A percentile compares a stretch with the other conserved stretches of the same genome.
These are phyloP conservation scores for Juncus effusus DNA, from an alignment of 176 grass and related monocot species.

Conservation along the genomic window DNA sequence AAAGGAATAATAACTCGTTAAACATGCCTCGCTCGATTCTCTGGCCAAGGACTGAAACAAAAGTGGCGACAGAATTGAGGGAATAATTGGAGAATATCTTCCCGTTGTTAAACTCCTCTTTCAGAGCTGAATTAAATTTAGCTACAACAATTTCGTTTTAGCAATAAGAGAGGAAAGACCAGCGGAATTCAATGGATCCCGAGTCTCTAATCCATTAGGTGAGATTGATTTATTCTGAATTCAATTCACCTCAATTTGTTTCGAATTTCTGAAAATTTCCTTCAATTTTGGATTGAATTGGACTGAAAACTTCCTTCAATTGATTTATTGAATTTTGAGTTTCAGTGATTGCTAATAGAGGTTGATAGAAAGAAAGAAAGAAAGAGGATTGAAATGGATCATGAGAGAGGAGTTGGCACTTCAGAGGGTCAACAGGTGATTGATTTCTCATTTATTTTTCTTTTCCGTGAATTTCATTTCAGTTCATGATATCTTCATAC, in stretches of 20 bases:
- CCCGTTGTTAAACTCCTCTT: too few relatives aligned
- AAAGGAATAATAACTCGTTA: too few relatives aligned
- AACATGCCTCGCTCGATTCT: too few relatives aligned
- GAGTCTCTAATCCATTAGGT: not conserved
- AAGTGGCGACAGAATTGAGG: too few relatives aligned
- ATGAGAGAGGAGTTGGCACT: slow-evolving; percentile 12
- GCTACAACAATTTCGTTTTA: not conserved
- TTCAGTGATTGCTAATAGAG: not conserved
- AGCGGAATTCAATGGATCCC: not conserved
- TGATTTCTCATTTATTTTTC: not conserved
- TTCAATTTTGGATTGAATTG: not conserved
- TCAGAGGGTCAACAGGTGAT: slow-evolving; percentile 12
- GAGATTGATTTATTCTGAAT: not conserved
- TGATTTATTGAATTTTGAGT: not conserved
- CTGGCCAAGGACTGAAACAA: too few relatives aligned
- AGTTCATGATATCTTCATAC: too few relatives aligned
- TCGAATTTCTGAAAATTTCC: not conserved
- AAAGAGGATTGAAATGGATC: slow-evolving; percentile 19
- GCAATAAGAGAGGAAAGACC: not conserved
- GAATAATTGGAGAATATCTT: too few relatives aligned
- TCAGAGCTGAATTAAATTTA: too few relatives aligned
- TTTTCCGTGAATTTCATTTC: not conserved
- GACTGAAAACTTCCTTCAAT: not conserved
- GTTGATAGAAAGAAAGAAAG: not conserved
- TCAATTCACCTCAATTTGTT: not conserved